phyloP scores from a whole-genome alignment of 768 basidiomycete genomes.

The Krasilnikovozyma curviuscula region DNA sequence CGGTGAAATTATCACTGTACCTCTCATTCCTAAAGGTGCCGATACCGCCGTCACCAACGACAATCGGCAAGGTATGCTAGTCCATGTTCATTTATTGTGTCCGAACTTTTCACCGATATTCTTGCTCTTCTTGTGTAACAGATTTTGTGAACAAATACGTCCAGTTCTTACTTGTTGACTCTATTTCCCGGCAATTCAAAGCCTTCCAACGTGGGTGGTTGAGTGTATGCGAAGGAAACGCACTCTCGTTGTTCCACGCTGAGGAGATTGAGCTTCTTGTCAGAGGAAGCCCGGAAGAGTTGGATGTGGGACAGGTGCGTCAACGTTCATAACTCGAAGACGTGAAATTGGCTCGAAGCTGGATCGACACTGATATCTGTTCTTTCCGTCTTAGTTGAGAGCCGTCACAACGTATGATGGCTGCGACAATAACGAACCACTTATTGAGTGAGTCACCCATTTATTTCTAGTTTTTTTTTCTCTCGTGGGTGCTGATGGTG shows the following conservation, averaged over 20 bases:
- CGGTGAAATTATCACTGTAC: constrained; percentile 91
- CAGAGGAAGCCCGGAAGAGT: constrained; percentile 13
- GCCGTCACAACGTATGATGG: constrained; percentile 14
- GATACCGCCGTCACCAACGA: constrained; percentile 78
- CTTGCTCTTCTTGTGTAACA: not conserved
- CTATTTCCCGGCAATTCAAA: constrained; percentile 13
- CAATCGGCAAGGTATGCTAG: constrained; percentile 87
- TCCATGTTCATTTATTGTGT: not conserved
- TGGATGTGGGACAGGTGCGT: constrained; percentile 13
- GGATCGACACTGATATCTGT: too few species aligned
- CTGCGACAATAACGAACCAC: constrained; percentile 3
- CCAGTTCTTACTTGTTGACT: constrained; percentile 14
- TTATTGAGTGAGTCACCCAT: constrained; percentile 11
- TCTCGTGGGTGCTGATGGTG: not conserved
- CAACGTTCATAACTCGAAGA: not conserved
- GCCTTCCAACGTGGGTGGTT: constrained; percentile 15
- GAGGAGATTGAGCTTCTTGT: constrained; percentile 20
- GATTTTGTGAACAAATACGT: not conserved
- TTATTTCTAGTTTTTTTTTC: not conserved
- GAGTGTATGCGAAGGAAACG: constrained; percentile 15
- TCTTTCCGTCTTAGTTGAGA: not conserved
- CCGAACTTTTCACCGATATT: too few species aligned
- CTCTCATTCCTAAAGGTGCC: constrained; percentile 70
- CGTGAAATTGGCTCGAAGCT: too few species aligned
- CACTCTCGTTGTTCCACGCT: constrained; percentile 15